These are phyloP conservation scores for Hymenoscyphus occultus DNA, from an alignment of 2,329 filamentous ascomycete species.

Conservation along the genomic window DNA sequence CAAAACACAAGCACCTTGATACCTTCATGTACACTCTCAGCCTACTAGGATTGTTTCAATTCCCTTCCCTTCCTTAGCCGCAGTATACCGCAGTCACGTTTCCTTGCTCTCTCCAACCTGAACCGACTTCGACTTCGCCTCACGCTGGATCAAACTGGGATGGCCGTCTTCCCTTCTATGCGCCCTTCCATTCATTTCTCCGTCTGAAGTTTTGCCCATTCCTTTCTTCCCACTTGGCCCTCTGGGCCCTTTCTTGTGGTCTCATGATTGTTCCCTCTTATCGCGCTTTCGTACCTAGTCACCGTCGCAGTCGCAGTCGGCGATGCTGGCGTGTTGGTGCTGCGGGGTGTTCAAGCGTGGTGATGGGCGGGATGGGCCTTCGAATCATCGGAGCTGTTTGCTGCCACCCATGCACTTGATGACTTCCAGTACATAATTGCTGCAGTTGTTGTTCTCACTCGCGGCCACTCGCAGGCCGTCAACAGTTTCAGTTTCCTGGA, in stretches of 20 bases:
- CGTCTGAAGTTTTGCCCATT: neutral
- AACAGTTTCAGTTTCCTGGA: slow-evolving; percentile 1
- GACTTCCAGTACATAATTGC: neutral
- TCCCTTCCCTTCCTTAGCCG: neutral
- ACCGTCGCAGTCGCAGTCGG: neutral
- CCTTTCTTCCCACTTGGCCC: neutral
- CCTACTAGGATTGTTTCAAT: neutral
- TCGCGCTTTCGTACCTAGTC: neutral
- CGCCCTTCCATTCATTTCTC: neutral
- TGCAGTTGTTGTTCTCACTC: slow-evolving; percentile 1
- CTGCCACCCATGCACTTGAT: slow-evolving; percentile 1
- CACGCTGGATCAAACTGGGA: neutral
- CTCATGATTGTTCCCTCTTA: neutral
- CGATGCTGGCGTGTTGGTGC: neutral
- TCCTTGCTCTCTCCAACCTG: neutral
- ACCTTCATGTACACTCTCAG: neutral
- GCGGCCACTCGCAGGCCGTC: neutral
- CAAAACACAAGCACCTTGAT: neutral
- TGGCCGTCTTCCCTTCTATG: neutral
- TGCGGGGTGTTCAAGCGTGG: neutral
- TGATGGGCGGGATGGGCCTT: neutral
- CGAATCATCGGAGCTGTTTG: neutral
- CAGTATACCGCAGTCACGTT: neutral
- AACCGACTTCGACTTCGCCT: neutral
- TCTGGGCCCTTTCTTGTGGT: neutral